These are phyloP conservation scores for Verticillium dahliae DNA, from an alignment of 2,329 filamentous ascomycete genomes.

Conservation along the genomic window DNA sequence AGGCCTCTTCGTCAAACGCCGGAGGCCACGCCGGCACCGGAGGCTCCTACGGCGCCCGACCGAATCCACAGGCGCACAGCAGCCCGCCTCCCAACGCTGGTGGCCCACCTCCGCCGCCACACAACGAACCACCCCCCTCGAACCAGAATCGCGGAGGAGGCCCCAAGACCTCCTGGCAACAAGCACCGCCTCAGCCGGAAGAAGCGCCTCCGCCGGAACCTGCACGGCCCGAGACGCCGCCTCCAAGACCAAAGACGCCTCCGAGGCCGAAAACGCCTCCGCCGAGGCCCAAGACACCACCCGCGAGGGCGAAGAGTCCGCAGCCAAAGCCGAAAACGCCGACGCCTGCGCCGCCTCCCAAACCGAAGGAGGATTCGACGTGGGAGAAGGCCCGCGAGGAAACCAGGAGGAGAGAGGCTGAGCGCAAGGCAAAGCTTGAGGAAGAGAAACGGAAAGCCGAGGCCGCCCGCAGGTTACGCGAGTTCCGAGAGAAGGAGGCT, in stretches of 20 bases:
- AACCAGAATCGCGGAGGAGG: slow-evolving; percentile 20
- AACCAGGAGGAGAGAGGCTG: slow-evolving; percentile 55
- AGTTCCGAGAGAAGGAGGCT: slow-evolving; percentile 50
- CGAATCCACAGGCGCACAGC: slow-evolving; percentile 1
- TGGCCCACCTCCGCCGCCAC: slow-evolving; percentile 13
- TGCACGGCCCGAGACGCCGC: slow-evolving; percentile 4
- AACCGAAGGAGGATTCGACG: slow-evolving; percentile 11
- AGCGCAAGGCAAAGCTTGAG: slow-evolving; percentile 53
- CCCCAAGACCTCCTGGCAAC: slow-evolving; percentile 31
- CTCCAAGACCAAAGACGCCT: slow-evolving; percentile 1
- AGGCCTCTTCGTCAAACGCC: slow-evolving; percentile 22
- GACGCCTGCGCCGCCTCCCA: slow-evolving; percentile 11
- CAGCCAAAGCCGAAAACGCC: neutral
- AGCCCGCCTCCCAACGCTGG: slow-evolving; percentile 5
- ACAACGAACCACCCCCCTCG: slow-evolving; percentile 13
- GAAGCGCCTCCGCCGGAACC: neutral
- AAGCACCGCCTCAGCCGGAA: slow-evolving; percentile 13
- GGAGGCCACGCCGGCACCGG: slow-evolving; percentile 8
- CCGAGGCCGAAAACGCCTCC: neutral
- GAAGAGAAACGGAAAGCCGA: slow-evolving; percentile 55
- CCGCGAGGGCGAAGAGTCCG: neutral
- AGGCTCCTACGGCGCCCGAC: slow-evolving; percentile 6
- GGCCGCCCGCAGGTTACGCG: slow-evolving; percentile 42
- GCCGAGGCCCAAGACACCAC: slow-evolving; percentile 3
- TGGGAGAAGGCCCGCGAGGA: slow-evolving; percentile 46